Percentiles rank a stretch among this genome's conserved stretches.
Evolutionary conservation across 1,284 basidiomycete genomes (phyloP).

Genomic region (Tremellales sp.): DNA sequence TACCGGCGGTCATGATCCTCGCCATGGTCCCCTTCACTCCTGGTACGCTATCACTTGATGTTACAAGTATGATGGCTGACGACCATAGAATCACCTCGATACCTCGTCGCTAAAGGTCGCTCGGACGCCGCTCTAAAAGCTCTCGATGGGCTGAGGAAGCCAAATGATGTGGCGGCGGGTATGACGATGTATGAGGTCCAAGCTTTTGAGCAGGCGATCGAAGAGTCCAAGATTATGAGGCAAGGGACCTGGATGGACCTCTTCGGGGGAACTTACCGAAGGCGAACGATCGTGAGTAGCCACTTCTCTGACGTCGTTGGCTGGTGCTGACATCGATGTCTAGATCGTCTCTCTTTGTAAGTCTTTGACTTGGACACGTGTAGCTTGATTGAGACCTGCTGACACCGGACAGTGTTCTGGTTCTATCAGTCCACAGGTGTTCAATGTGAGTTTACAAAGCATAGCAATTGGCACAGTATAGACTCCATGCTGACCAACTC

Average conservation of each 20-base stretch:
- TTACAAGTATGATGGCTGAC: not conserved
- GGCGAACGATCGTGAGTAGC: slow-evolving; percentile 9
- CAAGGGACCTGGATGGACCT: slow-evolving; percentile 19
- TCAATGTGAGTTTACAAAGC: not conserved
- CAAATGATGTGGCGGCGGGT: slow-evolving; percentile 12
- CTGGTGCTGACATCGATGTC: not conserved
- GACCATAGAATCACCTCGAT: slow-evolving; percentile 22
- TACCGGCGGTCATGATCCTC: slow-evolving; percentile 17
- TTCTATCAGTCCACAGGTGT: too few species aligned
- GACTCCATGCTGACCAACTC: slow-evolving; percentile 14
- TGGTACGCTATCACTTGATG: not conserved
- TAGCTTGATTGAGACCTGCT: too few species aligned
- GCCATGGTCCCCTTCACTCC: slow-evolving; percentile 13
- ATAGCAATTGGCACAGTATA: not conserved
- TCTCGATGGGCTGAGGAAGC: slow-evolving; percentile 14
- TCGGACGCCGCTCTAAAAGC: slow-evolving; percentile 12
- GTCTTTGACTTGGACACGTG: too few species aligned
- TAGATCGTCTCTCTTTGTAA: not conserved
- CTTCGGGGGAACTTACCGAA: slow-evolving; percentile 14
- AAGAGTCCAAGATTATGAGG: slow-evolving; percentile 2
- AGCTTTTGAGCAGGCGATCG: slow-evolving; percentile 18
- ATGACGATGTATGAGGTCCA: slow-evolving; percentile 14
- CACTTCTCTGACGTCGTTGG: slow-evolving; percentile 5
- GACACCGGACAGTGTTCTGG: too few species aligned
- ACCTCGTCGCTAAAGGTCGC: slow-evolving; percentile 16